Evolutionary conservation across 306 rosid genomes (phyloP).

Genomic region (Inga leiocalycina): DNA sequence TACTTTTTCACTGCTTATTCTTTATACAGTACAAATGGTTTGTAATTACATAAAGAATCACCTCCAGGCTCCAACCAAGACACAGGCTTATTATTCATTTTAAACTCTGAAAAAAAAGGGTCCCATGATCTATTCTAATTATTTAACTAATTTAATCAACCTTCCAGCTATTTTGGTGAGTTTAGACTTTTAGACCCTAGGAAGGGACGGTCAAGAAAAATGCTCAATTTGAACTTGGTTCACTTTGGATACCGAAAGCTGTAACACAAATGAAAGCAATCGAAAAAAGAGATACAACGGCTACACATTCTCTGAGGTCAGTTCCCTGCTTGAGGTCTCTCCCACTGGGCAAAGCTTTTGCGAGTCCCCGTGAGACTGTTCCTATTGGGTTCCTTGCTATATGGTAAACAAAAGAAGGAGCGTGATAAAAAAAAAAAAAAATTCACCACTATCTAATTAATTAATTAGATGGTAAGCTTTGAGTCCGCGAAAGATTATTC

Average conservation of each 20-base stretch:
- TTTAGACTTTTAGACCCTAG: conserved; percentile 1
- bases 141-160: background rate
- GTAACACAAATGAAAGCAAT: conserved; percentile 4
- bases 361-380: conserved; percentile 43
- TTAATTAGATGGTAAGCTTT: too few species aligned
- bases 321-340: conserved; percentile 19
- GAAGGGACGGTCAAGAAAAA: conserved; percentile 11
- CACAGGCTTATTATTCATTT: too few species aligned
- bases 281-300: conserved; percentile 18
- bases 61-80: too few species aligned
- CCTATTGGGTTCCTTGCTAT: conserved; percentile 27
- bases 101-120: background rate
- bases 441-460: background rate
- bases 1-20: background rate
- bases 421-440: conserved; percentile 4
- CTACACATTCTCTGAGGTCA: conserved; percentile 21
- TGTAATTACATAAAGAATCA: background rate
- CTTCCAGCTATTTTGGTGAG: background rate
- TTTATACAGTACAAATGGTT: background rate
- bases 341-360: conserved; percentile 23
- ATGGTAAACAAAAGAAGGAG: conserved; percentile 38
- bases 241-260: conserved; percentile 29
- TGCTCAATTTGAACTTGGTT: background rate
- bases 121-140: too few species aligned
- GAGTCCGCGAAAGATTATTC: too few species aligned